phyloP scores from a whole-genome alignment of 306 rosid species.

The Vachellia pachyceras region DNA sequence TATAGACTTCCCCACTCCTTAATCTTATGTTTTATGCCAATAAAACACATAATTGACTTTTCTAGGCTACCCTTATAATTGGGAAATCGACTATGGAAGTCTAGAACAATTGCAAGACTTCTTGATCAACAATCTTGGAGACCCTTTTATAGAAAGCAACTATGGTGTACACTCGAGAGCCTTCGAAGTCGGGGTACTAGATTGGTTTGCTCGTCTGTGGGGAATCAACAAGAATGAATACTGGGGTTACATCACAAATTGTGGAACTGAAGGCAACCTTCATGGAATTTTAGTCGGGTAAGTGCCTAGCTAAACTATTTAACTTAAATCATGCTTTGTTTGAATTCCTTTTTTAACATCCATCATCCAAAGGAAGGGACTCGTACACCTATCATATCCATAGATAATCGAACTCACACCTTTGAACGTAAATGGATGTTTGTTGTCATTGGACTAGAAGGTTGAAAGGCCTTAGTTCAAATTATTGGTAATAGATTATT shows the following conservation, averaged over 20 bases:
- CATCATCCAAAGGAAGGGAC: too few species aligned
- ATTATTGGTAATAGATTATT: too few species aligned
- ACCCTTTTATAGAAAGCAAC: slow-evolving; percentile 8
- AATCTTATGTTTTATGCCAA: too few species aligned
- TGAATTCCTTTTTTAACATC: too few species aligned
- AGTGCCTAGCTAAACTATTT: slow-evolving; percentile 13
- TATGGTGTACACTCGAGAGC: slow-evolving; percentile 3
- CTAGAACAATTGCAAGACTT: neutral
- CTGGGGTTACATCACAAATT: slow-evolving; percentile 79
- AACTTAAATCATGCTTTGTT: neutral
- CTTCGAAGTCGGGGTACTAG: neutral
- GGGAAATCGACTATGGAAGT: neutral
- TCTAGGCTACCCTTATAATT: neutral
- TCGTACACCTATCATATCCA: too few species aligned
- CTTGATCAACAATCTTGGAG: slow-evolving; percentile 11
- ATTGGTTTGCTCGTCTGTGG: slow-evolving; percentile 74
- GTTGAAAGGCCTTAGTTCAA: too few species aligned
- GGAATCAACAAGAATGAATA: slow-evolving; percentile 64
- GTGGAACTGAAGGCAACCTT: slow-evolving; percentile 83
- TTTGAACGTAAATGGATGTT: too few species aligned
- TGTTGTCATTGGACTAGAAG: too few species aligned
- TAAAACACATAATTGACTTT: too few species aligned
- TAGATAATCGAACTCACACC: too few species aligned
- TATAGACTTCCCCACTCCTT: too few species aligned
- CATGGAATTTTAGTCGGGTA: slow-evolving; percentile 76